phyloP scores from a whole-genome alignment of 192 early-diverging fungal genomes.

The Chytriomyces sp. region DNA sequence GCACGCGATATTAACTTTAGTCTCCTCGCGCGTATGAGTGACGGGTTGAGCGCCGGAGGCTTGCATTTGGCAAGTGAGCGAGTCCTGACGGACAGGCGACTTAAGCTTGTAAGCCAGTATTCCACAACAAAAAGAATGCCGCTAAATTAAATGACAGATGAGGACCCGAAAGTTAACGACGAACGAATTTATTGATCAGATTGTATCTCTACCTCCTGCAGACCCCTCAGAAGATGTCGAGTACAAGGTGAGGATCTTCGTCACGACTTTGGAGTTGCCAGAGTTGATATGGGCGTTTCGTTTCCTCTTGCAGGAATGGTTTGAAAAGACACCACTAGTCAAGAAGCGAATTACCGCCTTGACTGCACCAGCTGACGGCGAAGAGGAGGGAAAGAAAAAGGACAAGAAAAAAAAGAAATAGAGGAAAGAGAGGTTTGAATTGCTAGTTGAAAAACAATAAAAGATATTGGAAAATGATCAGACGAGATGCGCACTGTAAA shows the following conservation, averaged over 20 bases:
- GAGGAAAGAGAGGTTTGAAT: constrained; percentile 43
- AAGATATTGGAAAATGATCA: no score
- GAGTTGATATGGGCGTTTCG: background rate
- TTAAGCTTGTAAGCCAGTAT: constrained; percentile 46
- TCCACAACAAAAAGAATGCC: background rate
- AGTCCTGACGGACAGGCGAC: constrained; percentile 51
- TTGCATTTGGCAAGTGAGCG: constrained; percentile 49
- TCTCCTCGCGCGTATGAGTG: constrained; percentile 54
- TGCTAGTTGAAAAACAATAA: no score
- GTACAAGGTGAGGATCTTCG: constrained; percentile 49
- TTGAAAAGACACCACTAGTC: constrained; percentile 55
- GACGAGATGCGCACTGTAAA: no score
- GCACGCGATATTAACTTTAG: constrained; percentile 47
- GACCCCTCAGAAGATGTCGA: constrained; percentile 53
- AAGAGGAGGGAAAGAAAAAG: constrained; percentile 43
- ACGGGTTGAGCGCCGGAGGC: constrained; percentile 50
- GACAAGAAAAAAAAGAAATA: constrained; percentile 32
- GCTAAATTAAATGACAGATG: constrained; percentile 32
- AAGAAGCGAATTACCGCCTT: constrained; percentile 53
- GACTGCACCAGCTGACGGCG: constrained; percentile 51
- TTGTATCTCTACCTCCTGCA: constrained; percentile 50
- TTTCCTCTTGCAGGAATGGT: constrained; percentile 48
- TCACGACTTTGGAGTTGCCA: background rate
- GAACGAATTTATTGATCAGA: constrained; percentile 59
- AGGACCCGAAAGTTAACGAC: constrained; percentile 46